Base-by-base conservation (phyloP, 768 basidiomycete genomes). In the Termitomyces sp. region DNA sequence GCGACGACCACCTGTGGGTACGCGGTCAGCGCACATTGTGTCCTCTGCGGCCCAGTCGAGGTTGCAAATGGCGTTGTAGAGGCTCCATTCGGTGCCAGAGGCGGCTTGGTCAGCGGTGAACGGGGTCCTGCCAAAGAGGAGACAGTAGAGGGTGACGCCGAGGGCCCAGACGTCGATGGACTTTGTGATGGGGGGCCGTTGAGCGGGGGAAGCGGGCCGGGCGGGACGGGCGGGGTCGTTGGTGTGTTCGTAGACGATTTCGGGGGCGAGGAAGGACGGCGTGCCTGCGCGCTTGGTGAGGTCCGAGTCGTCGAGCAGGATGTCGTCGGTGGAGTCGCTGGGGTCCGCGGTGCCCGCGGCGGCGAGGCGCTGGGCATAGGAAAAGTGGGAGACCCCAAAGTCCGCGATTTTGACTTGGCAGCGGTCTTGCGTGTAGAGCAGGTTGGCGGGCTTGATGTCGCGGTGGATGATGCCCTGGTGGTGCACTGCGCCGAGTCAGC, bases 161-260 rank as follows among this genome's bases (percentile, higher is more conserved):
- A 99, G 81, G 0, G 97, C 96, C 97, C 97, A 99, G 34, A 99
- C 84, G 67, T 99, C 97, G 68, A 98, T 96, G 4, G 93, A 87
- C 69, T 94, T 93, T 41, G 93, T 93, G 52, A 97, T 88, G 3
- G 82, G 79, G 5, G 79, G 84, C 24, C 75, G 73, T 3, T 56
- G 59, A 18, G 59, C 37, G 34, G 18, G 65, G 75, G 18, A 53
- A 60, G 68, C 51, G 60, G 52, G 55, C 64, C 65, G 4, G 67
- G 68, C 67, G 64, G 76, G 13, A 70, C 60, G 68, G 42, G 65
- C 52, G 41, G 70, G 64, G 12, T 71, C 67, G 46, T 73, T 64
- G 16, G 75, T 73, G 59, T 77, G 80, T 61, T 92, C 90, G 65
- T 81, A 86, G 44, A 97, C 85, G 59, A 98, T 86, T 73, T 99